Evolutionary conservation across 441 rosid genomes (phyloP).

Genomic region (Aquilaria agallochum): DNA sequence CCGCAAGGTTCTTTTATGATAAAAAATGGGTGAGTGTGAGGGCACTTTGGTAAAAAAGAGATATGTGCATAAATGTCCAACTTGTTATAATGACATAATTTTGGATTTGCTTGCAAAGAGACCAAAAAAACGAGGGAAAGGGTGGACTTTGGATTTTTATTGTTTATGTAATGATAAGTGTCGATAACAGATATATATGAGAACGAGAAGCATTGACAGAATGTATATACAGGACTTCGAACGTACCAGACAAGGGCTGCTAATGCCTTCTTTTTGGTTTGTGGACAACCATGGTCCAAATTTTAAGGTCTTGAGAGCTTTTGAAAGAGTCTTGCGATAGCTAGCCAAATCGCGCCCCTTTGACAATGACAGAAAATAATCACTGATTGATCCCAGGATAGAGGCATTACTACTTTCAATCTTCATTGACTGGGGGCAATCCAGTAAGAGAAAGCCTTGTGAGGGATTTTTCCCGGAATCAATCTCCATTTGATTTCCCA

Average conservation of each 20-base stretch:
- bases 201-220: background rate
- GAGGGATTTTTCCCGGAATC: conserved; percentile 68
- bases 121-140: no score
- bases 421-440: conserved; percentile 99
- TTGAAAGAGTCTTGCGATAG: conserved; percentile 97
- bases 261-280: conserved; percentile 87
- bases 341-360: conserved; percentile 98
- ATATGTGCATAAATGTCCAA: no score
- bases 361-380: conserved; percentile 94
- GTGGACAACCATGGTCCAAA: conserved; percentile 56
- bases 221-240: conserved; percentile 6
- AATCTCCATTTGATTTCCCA: conserved; percentile 91
- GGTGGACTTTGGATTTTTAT: no score
- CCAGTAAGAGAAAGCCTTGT: conserved; percentile 89
- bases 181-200: no score
- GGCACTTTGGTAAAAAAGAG: no score
- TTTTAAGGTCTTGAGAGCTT: conserved; percentile 84
- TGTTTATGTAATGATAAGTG: no score
- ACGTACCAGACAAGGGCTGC: conserved; percentile 80
- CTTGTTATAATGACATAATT: no score
- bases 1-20: no score
- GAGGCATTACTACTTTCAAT: conserved; percentile 93
- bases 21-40: no score
- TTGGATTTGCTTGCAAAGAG: no score
- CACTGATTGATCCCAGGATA: conserved; percentile 95